Conservation (phyloP, 495 filamentous ascomycete genomes). For the Daldinia loculata region DNA sequence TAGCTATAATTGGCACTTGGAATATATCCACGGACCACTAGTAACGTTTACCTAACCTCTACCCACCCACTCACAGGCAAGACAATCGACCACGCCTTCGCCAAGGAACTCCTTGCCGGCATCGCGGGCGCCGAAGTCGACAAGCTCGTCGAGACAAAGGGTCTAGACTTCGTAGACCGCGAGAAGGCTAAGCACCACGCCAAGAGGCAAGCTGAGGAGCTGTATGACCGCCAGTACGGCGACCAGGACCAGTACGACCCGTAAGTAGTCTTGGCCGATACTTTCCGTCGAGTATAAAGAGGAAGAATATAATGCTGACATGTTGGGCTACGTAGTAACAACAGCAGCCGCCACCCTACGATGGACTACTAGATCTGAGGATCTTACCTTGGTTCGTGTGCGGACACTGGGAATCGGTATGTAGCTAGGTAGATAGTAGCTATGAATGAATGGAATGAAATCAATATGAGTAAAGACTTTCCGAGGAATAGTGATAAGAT, state of each 20-base stretch:
- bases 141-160: constrained; percentile 82
- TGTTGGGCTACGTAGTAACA: constrained; percentile 14
- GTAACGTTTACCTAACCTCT: neutral
- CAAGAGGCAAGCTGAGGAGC: constrained; percentile 67
- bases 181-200: constrained; percentile 73
- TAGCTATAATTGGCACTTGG: neutral
- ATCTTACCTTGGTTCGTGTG: neutral
- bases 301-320: neutral
- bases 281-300: neutral
- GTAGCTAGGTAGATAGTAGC: neutral
- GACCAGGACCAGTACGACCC: constrained; percentile 58
- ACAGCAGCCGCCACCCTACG: constrained; percentile 23
- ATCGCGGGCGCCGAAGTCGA: constrained; percentile 79
- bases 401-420: neutral
- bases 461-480: constrained; percentile 10
- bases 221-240: constrained; percentile 70
- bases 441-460: constrained; percentile 15
- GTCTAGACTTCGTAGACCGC: constrained; percentile 72
- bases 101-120: constrained; percentile 79
- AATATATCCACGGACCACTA: neutral
- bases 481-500: neutral
- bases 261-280: constrained; percentile 42
- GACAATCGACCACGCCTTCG: constrained; percentile 72
- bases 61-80: constrained; percentile 60
- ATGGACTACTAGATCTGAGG: constrained; percentile 39